phyloP scores from a whole-genome alignment of 441 rosid species.

The Hypseocharis bilobata region DNA sequence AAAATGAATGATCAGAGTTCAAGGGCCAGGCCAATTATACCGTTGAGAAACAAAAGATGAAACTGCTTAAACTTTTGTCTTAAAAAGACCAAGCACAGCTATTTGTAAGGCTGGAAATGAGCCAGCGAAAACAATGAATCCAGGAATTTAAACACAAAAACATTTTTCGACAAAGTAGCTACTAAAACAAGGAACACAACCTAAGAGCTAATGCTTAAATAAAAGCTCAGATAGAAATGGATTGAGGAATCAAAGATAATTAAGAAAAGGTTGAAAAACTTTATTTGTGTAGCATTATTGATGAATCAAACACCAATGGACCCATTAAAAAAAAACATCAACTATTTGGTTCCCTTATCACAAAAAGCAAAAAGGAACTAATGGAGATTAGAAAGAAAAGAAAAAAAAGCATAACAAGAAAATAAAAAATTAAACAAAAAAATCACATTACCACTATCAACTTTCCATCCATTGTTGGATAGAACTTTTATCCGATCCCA shows the following conservation, averaged over 20 bases:
- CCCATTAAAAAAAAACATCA: neutral
- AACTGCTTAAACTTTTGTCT: neutral
- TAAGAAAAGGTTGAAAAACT: neutral
- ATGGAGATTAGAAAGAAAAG: neutral
- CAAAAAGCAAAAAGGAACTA: conserved; percentile 3
- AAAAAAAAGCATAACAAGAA: neutral
- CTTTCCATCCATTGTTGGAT: conserved; percentile 81
- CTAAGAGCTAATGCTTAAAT: no score
- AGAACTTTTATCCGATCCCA: conserved; percentile 68
- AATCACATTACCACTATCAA: conserved; percentile 64
- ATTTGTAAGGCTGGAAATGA: neutral
- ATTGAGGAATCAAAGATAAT: neutral
- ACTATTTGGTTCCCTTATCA: neutral
- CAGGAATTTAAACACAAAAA: neutral
- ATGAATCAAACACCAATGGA: neutral
- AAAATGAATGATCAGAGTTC: neutral
- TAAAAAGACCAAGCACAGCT: neutral
- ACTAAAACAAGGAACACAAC: neutral
- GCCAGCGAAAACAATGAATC: neutral
- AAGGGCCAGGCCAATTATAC: neutral
- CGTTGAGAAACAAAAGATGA: neutral
- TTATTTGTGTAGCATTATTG: neutral
- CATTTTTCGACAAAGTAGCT: neutral
- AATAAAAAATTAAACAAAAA: conserved; percentile 11
- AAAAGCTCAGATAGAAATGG: neutral